Evolutionary conservation across 805 yeast genomes (phyloP), one percentile per base, ranked within the genome.

Genomic region (Starmera caribaea): DNA sequence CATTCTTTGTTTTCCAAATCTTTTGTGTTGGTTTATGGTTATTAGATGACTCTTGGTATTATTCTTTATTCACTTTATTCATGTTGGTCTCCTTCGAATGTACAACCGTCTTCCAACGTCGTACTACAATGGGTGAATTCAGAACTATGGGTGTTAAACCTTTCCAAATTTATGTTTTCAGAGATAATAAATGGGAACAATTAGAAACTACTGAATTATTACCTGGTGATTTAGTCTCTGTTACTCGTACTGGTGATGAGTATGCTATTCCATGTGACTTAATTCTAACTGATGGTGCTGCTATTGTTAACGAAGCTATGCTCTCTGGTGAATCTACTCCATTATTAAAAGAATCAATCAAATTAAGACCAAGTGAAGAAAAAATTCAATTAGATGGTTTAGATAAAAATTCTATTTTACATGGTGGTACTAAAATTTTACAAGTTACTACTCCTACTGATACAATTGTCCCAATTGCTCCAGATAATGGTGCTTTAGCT

Each of bases 251-350:
- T 6, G 79, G 71, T 39, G 98, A 90, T 38, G 97, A 87, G 41
- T 74, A 82, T 46, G 96, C 97, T 2, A 66, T 92, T 40, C 97
- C 98, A 14, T 92, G 98, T 68, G 98, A 92, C 62, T 63, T 92
- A 63, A 62, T 92, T 30, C 69, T 92, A 35, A 61, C 86, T 38
- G 89, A 81, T 52, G 98, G 98, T 38, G 73, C 95, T 15, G 92
- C 95, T 48, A 92, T 92, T 56, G 95, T 92, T 35, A 92, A 92
- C 58, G 98, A 92, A 70, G 98, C 98, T 17, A 92, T 92, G 98
- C 78, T 92, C 41, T 86, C 96, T 5, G 98, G 98, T 60, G 98
- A 92, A 66, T 88, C 97, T 6, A 92, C 98, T 34, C 98, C 98
- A 7, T 69, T 92, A 50, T 76, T 92, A 57, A 92, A 92, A 57